A percentile compares a stretch with the other conserved stretches of the same genome.
phyloP scores from a whole-genome alignment of 129 eudicot species.

The Chrysanthemum makinoi region DNA sequence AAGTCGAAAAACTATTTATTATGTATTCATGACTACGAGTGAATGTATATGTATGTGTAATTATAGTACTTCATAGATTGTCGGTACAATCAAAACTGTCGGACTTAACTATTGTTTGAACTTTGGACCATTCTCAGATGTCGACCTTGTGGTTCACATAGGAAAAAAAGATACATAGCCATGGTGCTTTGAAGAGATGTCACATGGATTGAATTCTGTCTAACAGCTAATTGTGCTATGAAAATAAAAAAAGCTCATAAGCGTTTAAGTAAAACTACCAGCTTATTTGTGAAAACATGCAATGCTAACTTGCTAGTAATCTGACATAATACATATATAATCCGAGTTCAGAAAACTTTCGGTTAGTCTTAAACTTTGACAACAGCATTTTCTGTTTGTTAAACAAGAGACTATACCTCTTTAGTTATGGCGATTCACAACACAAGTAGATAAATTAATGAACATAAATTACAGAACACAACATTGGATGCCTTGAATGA shows the following conservation, averaged over 20 bases:
- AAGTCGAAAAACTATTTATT: constrained; percentile 5
- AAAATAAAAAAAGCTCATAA: too few relatives aligned
- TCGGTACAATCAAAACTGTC: background rate
- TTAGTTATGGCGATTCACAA: background rate
- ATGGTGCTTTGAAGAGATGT: background rate
- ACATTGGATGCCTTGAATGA: constrained; percentile 28
- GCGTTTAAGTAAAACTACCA: too few relatives aligned
- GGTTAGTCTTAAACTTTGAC: background rate
- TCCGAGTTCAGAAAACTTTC: background rate
- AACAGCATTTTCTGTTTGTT: background rate
- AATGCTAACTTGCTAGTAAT: too few relatives aligned
- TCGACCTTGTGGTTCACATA: background rate
- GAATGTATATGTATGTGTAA: background rate
- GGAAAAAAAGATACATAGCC: background rate
- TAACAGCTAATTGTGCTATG: background rate
- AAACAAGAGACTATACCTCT: background rate
- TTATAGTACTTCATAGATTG: background rate
- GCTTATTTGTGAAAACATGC: too few relatives aligned
- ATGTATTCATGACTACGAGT: too few relatives aligned
- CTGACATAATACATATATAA: too few relatives aligned
- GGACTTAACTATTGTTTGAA: too few relatives aligned
- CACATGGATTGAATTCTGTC: background rate
- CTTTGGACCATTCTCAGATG: background rate
- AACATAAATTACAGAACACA: background rate
- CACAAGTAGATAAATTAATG: background rate